Conservation (phyloP, 345 rosid genomes). For the Aethionema arabicum region DNA sequence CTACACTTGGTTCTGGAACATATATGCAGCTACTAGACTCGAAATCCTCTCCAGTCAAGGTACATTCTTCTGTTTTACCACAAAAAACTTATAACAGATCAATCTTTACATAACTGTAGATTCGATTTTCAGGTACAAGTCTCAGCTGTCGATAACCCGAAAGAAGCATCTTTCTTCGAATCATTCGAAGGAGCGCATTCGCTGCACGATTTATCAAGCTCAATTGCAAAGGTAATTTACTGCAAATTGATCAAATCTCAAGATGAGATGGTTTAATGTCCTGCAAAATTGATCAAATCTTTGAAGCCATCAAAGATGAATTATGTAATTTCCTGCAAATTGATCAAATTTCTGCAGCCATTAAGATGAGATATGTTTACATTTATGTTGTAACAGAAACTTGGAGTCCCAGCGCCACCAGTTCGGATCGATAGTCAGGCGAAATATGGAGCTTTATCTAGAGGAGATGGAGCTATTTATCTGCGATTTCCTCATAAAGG, state of each 20-base stretch:
- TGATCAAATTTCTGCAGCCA: no score
- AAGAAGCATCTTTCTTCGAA: constrained; percentile 90
- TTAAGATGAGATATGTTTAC: no score
- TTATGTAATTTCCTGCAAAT: no score
- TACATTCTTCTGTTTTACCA: constrained; percentile 11
- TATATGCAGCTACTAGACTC: constrained; percentile 71
- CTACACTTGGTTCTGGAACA: constrained; percentile 73
- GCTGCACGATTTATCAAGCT: constrained; percentile 63
- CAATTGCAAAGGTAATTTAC: constrained; percentile 58
- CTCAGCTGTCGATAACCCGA: constrained; percentile 63
- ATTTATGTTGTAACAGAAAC: constrained; percentile 53
- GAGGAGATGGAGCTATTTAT: constrained; percentile 97
- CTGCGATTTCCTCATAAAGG: constrained; percentile 81
- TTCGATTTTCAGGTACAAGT: constrained; percentile 59
- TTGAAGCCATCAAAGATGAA: no score
- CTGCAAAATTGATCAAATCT: no score
- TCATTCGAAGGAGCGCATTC: constrained; percentile 91
- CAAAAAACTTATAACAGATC: background rate
- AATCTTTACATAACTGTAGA: background rate
- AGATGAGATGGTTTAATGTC: no score
- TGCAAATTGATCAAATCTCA: background rate
- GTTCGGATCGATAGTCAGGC: constrained; percentile 96
- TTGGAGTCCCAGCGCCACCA: constrained; percentile 88
- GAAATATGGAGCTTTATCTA: constrained; percentile 84
- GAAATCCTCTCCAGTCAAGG: constrained; percentile 55